A percentile compares a stretch with the other conserved stretches of the same genome.
Evolutionary conservation across 2,329 filamentous ascomycete species (phyloP).

Genomic region (Phaeosphaeria sp.): DNA sequence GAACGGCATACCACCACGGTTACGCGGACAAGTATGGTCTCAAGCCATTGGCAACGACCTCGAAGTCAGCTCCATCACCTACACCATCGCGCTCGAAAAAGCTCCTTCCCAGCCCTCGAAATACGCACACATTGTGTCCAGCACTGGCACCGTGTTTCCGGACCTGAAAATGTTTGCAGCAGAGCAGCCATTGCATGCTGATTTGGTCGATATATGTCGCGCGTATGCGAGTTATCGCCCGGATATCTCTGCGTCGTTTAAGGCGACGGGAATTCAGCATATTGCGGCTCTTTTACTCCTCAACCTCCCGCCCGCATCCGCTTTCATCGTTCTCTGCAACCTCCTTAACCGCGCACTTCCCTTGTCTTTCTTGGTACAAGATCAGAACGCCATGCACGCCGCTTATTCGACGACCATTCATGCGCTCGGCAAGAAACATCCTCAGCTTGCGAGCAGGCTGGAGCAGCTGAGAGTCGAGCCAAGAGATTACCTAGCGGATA

Average conservation of each 20-base stretch:
- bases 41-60: constrained; percentile 77
- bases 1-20: constrained; percentile 76
- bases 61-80: constrained; percentile 71
- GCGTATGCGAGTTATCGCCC: constrained; percentile 84
- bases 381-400: constrained; percentile 71
- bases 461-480: constrained; percentile 52
- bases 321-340: constrained; percentile 78
- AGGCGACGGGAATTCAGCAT: constrained; percentile 73
- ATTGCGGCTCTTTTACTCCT: constrained; percentile 77
- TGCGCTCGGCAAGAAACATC: constrained; percentile 70
- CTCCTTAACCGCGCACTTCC: constrained; percentile 77
- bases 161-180: constrained; percentile 76
- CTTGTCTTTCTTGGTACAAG: constrained; percentile 76
- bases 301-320: constrained; percentile 69
- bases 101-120: constrained; percentile 63
- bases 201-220: constrained; percentile 74
- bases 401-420: constrained; percentile 74
- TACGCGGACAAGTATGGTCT: constrained; percentile 73
- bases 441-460: constrained; percentile 68
- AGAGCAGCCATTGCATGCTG: constrained; percentile 70
- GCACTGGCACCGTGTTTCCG: constrained; percentile 72
- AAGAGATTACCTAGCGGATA: constrained; percentile 62
- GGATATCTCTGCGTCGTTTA: constrained; percentile 72
- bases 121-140: constrained; percentile 51
- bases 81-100: constrained; percentile 72